A percentile compares a stretch with the other conserved stretches of the same genome.
Evolutionary conservation across 2,329 filamentous ascomycete species (phyloP).

Genomic region (Cordyceps militaris): DNA sequence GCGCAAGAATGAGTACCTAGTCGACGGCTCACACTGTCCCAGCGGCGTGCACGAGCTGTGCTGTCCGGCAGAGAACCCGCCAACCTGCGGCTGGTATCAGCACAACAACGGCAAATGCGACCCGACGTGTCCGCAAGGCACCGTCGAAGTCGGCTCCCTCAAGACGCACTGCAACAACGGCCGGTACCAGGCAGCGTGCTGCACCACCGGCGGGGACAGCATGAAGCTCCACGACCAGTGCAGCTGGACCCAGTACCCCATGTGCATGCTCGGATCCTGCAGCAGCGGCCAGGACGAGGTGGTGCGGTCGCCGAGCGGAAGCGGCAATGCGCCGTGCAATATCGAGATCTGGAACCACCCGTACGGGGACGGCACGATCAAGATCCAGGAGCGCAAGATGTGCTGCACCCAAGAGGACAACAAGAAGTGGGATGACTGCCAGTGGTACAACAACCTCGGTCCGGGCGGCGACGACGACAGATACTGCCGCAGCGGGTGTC

Average conservation of each 20-base stretch:
- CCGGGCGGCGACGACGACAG: no score
- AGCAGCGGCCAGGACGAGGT: no score
- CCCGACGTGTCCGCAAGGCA: neutral
- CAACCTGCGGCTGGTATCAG: neutral
- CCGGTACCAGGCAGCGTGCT: conserved; percentile 6
- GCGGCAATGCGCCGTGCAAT: no score
- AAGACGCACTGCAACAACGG: conserved; percentile 3
- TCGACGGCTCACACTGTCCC: neutral
- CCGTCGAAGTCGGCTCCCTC: conserved; percentile 4
- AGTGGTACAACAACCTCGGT: no score
- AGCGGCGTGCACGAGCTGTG: neutral
- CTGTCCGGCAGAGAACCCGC: neutral
- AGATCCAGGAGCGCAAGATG: no score
- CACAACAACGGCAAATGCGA: neutral
- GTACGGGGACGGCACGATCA: no score
- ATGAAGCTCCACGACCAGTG: conserved; percentile 29
- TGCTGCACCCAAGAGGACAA: no score
- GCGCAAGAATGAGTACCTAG: neutral
- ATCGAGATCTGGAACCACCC: no score
- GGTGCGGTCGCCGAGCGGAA: no score
- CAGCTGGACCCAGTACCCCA: neutral
- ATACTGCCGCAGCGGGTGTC: no score
- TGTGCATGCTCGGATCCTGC: neutral
- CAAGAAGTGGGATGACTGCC: no score
- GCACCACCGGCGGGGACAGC: neutral